phyloP scores from a whole-genome alignment of 176 grass and related monocot genomes.

The Puccinellia tenuiflora region DNA sequence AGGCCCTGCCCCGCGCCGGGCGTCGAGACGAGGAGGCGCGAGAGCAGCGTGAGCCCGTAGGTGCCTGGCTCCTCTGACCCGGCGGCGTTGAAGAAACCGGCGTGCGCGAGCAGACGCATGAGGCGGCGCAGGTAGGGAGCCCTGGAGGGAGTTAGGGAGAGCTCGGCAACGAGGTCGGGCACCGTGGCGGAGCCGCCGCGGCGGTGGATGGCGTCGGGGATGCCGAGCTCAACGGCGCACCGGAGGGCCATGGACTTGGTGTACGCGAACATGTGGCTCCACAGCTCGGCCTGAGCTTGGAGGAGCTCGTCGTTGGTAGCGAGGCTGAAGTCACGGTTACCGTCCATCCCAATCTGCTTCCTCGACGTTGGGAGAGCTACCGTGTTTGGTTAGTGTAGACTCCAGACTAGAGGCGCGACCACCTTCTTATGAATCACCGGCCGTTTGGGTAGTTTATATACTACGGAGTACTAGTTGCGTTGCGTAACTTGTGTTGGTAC shows the following conservation, averaged over 20 bases:
- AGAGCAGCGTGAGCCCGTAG: conserved; percentile 40
- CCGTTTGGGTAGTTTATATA: neutral
- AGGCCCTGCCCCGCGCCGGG: neutral
- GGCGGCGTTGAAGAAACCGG: conserved; percentile 33
- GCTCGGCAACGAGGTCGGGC: conserved; percentile 30
- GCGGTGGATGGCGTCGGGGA: conserved; percentile 47
- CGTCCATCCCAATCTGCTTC: conserved; percentile 19
- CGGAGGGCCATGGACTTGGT: conserved; percentile 62
- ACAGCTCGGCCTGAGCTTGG: conserved; percentile 40
- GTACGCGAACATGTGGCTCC: conserved; percentile 57
- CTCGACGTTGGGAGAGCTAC: neutral
- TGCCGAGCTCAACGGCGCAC: conserved; percentile 52
- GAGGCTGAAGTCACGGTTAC: neutral
- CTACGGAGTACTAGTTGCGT: too few species aligned
- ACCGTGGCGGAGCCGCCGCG: conserved; percentile 22
- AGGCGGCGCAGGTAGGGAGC: conserved; percentile 33
- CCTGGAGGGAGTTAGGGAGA: conserved; percentile 31
- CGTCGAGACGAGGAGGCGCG: conserved; percentile 36
- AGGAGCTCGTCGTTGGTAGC: conserved; percentile 20
- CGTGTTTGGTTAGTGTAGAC: neutral
- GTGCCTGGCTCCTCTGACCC: neutral
- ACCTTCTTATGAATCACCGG: neutral
- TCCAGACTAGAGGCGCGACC: neutral
- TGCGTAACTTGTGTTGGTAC: neutral
- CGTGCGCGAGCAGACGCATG: conserved; percentile 48